Percentiles rank a stretch among this genome's conserved stretches.
phyloP scores from a whole-genome alignment of 495 filamentous ascomycete genomes.

The Penicillium daleae region DNA sequence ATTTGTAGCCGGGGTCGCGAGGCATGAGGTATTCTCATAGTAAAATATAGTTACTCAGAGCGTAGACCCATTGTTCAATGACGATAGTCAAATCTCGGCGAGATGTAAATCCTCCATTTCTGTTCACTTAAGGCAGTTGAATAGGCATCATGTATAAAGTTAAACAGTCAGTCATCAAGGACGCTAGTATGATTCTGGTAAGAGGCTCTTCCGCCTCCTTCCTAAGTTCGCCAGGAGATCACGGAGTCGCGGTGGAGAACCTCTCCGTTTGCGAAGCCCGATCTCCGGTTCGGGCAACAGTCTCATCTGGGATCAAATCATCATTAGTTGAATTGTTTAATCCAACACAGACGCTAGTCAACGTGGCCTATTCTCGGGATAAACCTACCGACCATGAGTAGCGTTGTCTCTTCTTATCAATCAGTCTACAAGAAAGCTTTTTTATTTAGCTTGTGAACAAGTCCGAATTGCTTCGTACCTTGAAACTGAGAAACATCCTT shows the following conservation, averaged over 20 bases:
- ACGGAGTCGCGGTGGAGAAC: background rate
- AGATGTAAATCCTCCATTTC: background rate
- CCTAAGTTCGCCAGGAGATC: background rate
- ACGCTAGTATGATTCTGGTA: background rate
- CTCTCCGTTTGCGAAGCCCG: background rate
- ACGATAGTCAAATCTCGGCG: background rate
- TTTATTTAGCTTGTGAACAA: no score
- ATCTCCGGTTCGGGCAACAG: background rate
- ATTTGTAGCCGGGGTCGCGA: background rate
- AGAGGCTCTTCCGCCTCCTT: background rate
- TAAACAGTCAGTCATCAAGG: background rate
- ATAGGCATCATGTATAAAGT: background rate
- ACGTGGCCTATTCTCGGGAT: background rate
- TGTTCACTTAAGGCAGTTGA: background rate
- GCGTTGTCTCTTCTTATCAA: background rate
- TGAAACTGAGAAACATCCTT: background rate
- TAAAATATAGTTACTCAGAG: no score
- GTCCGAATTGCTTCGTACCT: no score
- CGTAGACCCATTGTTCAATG: background rate
- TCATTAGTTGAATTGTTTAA: background rate
- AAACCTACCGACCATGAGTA: background rate
- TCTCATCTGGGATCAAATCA: background rate
- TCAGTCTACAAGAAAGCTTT: background rate
- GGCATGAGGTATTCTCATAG: no score
- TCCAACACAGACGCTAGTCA: background rate